Conservation (phyloP, 2,329 filamentous ascomycete species). For the Didymella segeticola region DNA sequence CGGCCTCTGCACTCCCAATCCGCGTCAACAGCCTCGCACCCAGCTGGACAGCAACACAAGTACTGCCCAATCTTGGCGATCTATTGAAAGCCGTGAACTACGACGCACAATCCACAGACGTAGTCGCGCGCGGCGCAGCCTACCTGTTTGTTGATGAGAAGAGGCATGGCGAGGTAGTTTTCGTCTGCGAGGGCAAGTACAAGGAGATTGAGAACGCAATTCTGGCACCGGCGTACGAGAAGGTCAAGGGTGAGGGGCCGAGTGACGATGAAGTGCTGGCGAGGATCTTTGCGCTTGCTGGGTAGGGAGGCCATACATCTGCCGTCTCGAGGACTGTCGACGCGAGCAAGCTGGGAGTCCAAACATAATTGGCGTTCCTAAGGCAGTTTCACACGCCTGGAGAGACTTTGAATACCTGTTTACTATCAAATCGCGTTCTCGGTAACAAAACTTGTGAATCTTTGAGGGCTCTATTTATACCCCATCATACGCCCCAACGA, state of each 20-base stretch:
- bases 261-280: slow-evolving; percentile 32
- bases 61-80: slow-evolving; percentile 55
- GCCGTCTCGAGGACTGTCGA: neutral
- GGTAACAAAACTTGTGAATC: too few species aligned
- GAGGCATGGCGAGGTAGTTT: slow-evolving; percentile 62
- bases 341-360: neutral
- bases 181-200: slow-evolving; percentile 57
- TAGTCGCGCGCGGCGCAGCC: slow-evolving; percentile 58
- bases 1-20: slow-evolving; percentile 52
- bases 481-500: too few species aligned
- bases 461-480: too few species aligned
- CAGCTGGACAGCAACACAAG: slow-evolving; percentile 61
- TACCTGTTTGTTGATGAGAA: slow-evolving; percentile 58
- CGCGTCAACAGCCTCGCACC: slow-evolving; percentile 64
- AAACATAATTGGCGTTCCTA: neutral
- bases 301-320: neutral
- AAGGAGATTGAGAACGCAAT: slow-evolving; percentile 61
- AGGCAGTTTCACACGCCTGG: neutral
- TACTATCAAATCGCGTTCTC: too few species aligned
- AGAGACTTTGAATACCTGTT: too few species aligned
- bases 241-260: slow-evolving; percentile 25
- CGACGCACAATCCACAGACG: slow-evolving; percentile 52
- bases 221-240: slow-evolving; percentile 26
- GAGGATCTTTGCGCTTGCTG: slow-evolving; percentile 23
- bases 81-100: slow-evolving; percentile 47